phyloP scores from a whole-genome alignment of 2,329 filamentous ascomycete species.

The Penicillium sp. region DNA sequence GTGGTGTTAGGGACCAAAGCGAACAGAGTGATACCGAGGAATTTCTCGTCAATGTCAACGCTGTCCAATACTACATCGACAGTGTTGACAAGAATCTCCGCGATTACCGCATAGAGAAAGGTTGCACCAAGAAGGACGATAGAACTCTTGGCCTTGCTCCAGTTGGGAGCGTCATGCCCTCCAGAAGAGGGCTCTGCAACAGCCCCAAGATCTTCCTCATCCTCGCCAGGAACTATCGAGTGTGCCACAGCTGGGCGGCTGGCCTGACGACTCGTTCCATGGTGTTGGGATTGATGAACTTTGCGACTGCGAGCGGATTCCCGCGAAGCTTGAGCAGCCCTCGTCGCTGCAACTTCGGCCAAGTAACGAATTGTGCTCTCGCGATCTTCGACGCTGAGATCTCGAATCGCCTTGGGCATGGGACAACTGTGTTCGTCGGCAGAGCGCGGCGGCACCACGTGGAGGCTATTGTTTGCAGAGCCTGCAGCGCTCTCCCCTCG shows the following conservation, averaged over 20 bases:
- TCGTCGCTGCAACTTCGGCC: slow-evolving; percentile 90
- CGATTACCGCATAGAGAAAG: slow-evolving; percentile 91
- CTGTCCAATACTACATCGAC: slow-evolving; percentile 94
- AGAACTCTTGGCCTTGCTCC: slow-evolving; percentile 88
- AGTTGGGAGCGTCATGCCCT: slow-evolving; percentile 97
- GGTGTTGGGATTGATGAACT: slow-evolving; percentile 34
- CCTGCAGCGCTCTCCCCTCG: slow-evolving; percentile 26
- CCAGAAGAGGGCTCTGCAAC: slow-evolving; percentile 53
- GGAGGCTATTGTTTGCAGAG: slow-evolving; percentile 52
- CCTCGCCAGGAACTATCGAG: slow-evolving; percentile 41
- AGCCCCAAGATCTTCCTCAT: slow-evolving; percentile 50
- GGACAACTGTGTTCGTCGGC: slow-evolving; percentile 43
- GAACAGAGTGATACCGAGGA: slow-evolving; percentile 93
- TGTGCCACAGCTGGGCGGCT: slow-evolving; percentile 42
- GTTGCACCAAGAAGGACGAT: slow-evolving; percentile 88
- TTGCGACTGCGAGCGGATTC: slow-evolving; percentile 65
- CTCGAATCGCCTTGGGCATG: slow-evolving; percentile 49
- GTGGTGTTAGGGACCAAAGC: slow-evolving; percentile 97
- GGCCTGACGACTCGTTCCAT: slow-evolving; percentile 31
- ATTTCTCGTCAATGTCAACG: slow-evolving; percentile 93
- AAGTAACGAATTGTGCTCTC: slow-evolving; percentile 80
- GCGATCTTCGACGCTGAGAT: slow-evolving; percentile 81
- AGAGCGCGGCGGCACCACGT: slow-evolving; percentile 74
- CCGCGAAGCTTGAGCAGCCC: slow-evolving; percentile 80
- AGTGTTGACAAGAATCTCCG: slow-evolving; percentile 94